A percentile compares a stretch with the other conserved stretches of the same genome.
Conservation (phyloP, 192 early-diverging fungal genomes). For the Anaeromyces robustus region DNA sequence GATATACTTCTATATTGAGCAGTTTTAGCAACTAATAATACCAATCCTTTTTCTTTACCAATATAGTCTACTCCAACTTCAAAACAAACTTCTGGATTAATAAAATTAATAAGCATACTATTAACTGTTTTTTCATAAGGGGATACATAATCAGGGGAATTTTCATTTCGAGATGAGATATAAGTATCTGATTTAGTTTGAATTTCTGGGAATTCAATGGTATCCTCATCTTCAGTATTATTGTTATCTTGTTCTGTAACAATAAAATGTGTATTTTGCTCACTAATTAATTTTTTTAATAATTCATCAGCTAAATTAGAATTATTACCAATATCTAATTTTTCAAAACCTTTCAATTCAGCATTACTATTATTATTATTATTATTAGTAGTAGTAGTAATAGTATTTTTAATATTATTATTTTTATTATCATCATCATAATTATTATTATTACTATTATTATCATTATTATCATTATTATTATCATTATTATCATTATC, state of each 20-base stretch:
- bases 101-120: conserved; percentile 36
- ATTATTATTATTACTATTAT: no score
- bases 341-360: neutral
- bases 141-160: conserved; percentile 26
- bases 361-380: neutral
- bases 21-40: conserved; percentile 41
- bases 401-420: no score
- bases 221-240: conserved; percentile 3
- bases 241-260: conserved; percentile 23
- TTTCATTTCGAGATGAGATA: conserved; percentile 19
- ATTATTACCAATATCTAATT: conserved; percentile 8
- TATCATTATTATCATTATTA: no score
- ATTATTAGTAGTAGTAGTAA: no score
- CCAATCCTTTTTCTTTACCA: conserved; percentile 25
- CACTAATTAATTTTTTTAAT: conserved; percentile 23
- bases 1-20: conserved; percentile 34
- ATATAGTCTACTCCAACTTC: conserved; percentile 24
- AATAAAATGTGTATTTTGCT: conserved; percentile 19
- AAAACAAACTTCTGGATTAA: conserved; percentile 60
- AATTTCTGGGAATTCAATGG: conserved; percentile 3
- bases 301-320: conserved; percentile 20
- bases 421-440: no score
- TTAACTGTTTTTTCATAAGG: conserved; percentile 31
- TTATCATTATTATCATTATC: no score
- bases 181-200: conserved; percentile 14